A percentile compares a stretch with the other conserved stretches of the same genome.
These are phyloP conservation scores for Entelexis sorbosivorans DNA, from an alignment of 1,139 yeast species.

Conservation along the genomic window DNA sequence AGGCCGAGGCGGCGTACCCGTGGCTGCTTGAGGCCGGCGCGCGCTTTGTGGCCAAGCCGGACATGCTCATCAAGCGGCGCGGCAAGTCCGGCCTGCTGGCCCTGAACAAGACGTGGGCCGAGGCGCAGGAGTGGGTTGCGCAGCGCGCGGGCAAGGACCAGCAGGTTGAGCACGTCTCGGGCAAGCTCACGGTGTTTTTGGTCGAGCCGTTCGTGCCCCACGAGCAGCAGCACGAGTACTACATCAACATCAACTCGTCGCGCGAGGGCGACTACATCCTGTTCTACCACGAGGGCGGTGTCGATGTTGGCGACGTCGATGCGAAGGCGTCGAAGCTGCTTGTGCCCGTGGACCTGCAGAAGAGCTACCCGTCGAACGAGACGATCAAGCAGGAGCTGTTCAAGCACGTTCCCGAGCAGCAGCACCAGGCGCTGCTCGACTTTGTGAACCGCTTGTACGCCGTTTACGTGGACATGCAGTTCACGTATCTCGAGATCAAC, in stretches of 20 bases:
- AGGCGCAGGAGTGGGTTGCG: constrained; percentile 36
- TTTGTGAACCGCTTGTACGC: constrained; percentile 39
- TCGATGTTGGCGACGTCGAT: constrained; percentile 41
- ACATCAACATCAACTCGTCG: constrained; percentile 39
- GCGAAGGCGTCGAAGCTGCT: constrained; percentile 38
- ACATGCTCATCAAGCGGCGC: constrained; percentile 39
- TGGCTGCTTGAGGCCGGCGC: constrained; percentile 35
- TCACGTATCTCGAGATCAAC: constrained; percentile 40
- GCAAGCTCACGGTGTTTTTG: constrained; percentile 33
- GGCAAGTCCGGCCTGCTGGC: constrained; percentile 39
- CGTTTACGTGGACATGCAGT: constrained; percentile 39
- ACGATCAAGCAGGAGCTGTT: constrained; percentile 30
- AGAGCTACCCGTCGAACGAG: constrained; percentile 35
- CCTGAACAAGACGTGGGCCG: constrained; percentile 38
- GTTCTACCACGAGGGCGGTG: constrained; percentile 42
- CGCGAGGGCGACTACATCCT: constrained; percentile 41
- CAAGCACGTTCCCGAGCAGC: constrained; percentile 34
- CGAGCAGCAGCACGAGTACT: constrained; percentile 38
- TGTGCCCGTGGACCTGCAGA: constrained; percentile 36
- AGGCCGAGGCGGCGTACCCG: constrained; percentile 35
- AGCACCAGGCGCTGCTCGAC: constrained; percentile 35
- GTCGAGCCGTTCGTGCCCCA: constrained; percentile 42
- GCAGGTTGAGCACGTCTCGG: constrained; percentile 35
- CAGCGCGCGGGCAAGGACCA: constrained; percentile 36
- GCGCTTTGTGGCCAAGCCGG: constrained; percentile 39